phyloP scores from a whole-genome alignment of 169 alveolate genomes.

The Perkinsus chesapeaki region DNA sequence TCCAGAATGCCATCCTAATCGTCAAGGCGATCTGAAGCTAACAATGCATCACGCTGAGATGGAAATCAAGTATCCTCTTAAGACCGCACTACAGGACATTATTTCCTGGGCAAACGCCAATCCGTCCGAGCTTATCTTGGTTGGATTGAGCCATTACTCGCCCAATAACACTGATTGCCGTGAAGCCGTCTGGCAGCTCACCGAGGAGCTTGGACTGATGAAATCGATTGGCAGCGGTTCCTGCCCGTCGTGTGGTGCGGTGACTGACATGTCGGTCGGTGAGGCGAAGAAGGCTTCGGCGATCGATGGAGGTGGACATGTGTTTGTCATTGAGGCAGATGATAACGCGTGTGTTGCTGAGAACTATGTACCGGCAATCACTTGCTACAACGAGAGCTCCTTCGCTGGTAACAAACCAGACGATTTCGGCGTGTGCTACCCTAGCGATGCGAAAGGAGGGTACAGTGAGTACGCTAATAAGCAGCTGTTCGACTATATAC shows the following conservation, averaged over 20 bases:
- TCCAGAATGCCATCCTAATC: neutral
- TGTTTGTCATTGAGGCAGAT: neutral
- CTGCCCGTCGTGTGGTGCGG: neutral
- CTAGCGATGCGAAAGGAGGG: neutral
- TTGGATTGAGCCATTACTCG: neutral
- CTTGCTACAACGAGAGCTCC: neutral
- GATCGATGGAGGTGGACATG: neutral
- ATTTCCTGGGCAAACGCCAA: neutral
- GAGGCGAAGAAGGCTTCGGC: neutral
- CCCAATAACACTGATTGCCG: neutral
- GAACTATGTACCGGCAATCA: neutral
- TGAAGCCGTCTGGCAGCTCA: neutral
- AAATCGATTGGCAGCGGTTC: neutral
- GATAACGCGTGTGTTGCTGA: neutral
- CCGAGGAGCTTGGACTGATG: neutral
- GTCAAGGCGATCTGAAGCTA: neutral
- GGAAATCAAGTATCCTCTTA: neutral
- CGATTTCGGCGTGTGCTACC: neutral
- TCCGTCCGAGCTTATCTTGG: neutral
- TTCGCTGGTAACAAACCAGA: neutral
- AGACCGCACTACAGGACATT: neutral
- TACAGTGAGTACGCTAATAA: neutral
- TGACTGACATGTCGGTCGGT: neutral
- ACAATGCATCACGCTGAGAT: neutral
- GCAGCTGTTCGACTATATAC: neutral